Evolutionary conservation across 139 green algal genomes (phyloP).

Genomic region (Tetraselmis striata): DNA sequence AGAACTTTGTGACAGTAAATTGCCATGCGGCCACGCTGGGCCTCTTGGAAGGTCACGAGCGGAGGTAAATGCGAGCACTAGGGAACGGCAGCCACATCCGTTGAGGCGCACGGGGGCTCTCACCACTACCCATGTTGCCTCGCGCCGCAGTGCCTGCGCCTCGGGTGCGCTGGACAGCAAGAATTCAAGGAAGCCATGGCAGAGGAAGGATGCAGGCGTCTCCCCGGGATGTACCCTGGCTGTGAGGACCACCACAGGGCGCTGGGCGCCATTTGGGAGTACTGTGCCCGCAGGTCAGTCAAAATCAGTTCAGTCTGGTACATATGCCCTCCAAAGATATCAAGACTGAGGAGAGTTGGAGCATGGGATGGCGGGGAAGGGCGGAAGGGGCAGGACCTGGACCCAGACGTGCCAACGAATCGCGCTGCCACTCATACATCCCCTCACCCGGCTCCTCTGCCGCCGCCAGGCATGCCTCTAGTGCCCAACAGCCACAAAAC

Average conservation of each 20-base stretch:
- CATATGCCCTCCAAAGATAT: no score
- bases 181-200: constrained; percentile 51
- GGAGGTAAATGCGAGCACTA: no score
- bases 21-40: no score
- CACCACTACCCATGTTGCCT: constrained; percentile 20
- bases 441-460: neutral
- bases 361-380: no score
- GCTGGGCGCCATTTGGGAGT: neutral
- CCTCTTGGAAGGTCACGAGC: no score
- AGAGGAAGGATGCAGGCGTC: constrained; percentile 52
- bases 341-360: no score
- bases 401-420: neutral
- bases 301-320: neutral
- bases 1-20: no score
- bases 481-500: no score
- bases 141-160: constrained; percentile 11
- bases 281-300: neutral
- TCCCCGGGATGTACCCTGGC: constrained; percentile 62
- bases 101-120: no score
- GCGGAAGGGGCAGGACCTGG: neutral
- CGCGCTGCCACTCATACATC: neutral
- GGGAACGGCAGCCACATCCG: no score
- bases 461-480: neutral
- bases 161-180: constrained; percentile 20
- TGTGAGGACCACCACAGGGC: constrained; percentile 42